Conservation (phyloP, 495 filamentous ascomycete genomes). For the Mytilinidion resinicola region DNA sequence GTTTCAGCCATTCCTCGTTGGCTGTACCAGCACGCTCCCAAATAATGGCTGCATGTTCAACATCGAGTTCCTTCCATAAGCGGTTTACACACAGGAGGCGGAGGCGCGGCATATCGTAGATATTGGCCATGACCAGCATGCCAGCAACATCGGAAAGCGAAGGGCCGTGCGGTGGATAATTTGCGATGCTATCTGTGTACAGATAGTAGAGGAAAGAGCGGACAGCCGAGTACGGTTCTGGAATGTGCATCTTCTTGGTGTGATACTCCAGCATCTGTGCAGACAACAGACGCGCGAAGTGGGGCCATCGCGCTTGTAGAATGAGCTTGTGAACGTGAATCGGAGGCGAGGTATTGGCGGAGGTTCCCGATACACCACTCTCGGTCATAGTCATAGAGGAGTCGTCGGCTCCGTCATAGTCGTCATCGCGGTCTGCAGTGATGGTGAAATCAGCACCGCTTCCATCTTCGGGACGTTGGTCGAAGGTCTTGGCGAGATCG, state of each 20-base stretch:
- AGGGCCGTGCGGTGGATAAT: constrained; percentile 48
- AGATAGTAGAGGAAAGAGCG: constrained; percentile 93
- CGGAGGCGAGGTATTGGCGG: constrained; percentile 66
- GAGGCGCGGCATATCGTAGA: constrained; percentile 91
- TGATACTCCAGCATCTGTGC: constrained; percentile 96
- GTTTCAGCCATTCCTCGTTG: constrained; percentile 86
- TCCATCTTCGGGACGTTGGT: constrained; percentile 66
- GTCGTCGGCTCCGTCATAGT: constrained; percentile 54
- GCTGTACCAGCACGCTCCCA: constrained; percentile 91
- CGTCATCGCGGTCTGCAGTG: constrained; percentile 68
- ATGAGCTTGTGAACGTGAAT: constrained; percentile 94
- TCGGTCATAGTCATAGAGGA: constrained; percentile 20
- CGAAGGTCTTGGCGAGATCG: constrained; percentile 80
- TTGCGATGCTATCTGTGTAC: constrained; percentile 87
- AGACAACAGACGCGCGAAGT: constrained; percentile 83
- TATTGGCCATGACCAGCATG: constrained; percentile 94
- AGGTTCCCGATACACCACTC: constrained; percentile 8
- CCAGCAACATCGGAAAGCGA: constrained; percentile 82
- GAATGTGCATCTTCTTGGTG: constrained; percentile 93
- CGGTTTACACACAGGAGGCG: constrained; percentile 84
- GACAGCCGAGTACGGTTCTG: constrained; percentile 90
- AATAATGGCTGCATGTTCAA: constrained; percentile 88
- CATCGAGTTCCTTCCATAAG: constrained; percentile 79
- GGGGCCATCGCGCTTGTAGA: constrained; percentile 89
- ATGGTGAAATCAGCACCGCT: constrained; percentile 81